A percentile compares a stretch with the other conserved stretches of the same genome.
phyloP scores from a whole-genome alignment of 1,284 basidiomycete genomes.

The Crucibulum parvulum region DNA sequence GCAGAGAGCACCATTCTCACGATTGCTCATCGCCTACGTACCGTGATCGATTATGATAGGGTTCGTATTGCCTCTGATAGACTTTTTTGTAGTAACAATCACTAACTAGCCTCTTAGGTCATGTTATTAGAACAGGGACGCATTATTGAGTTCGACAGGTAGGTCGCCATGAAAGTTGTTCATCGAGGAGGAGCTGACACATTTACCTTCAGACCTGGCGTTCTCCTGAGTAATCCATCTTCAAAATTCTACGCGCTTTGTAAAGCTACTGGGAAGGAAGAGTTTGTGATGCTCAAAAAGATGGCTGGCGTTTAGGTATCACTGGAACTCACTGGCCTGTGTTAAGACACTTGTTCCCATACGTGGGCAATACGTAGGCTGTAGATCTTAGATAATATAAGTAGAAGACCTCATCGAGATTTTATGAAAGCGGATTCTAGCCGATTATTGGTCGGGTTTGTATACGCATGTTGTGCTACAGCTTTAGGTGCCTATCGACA shows the following conservation, averaged over 20 bases:
- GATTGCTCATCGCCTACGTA: conserved; percentile 75
- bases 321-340: not conserved
- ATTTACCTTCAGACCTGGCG: conserved; percentile 55
- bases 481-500: not conserved
- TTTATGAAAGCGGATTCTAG: too few relatives aligned
- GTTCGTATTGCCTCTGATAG: conserved; percentile 33
- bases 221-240: conserved; percentile 66
- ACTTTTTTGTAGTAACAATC: not conserved
- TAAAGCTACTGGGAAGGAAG: conserved; percentile 82
- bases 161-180: conserved; percentile 8
- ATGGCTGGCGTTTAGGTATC: conserved; percentile 57
- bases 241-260: conserved; percentile 83
- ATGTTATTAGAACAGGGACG: conserved; percentile 90
- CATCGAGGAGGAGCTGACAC: not conserved
- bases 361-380: not conserved
- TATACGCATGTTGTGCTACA: conserved; percentile 1
- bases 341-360: not conserved
- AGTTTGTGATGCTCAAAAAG: conserved; percentile 78
- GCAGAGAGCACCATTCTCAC: conserved; percentile 71
- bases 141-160: conserved; percentile 83
- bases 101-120: not conserved
- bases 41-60: conserved; percentile 74
- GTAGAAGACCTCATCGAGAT: too few relatives aligned
- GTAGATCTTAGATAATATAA: not conserved
- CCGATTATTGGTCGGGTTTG: not conserved